Evolutionary conservation across 371 early-diverging fungal species (phyloP).

Genomic region (Mucor plumbeus): DNA sequence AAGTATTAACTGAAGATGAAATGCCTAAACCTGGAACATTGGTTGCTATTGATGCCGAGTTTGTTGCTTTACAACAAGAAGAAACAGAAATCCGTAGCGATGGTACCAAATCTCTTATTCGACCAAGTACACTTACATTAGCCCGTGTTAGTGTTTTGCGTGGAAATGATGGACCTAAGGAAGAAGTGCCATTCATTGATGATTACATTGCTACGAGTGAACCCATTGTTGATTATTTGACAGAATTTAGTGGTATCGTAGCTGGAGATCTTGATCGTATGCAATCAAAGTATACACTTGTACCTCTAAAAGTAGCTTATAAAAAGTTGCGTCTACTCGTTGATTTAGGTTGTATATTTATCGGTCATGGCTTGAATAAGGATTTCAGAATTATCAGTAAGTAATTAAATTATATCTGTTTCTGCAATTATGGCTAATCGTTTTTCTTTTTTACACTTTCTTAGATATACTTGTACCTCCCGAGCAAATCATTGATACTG

Average conservation of each 20-base stretch:
- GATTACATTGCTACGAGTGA: slow-evolving; percentile 89
- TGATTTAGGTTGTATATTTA: slow-evolving; percentile 88
- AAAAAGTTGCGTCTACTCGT: slow-evolving; percentile 86
- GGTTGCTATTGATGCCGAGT: slow-evolving; percentile 94
- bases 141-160: slow-evolving; percentile 92
- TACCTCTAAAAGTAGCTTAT: slow-evolving; percentile 88
- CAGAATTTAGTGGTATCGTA: slow-evolving; percentile 91
- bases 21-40: slow-evolving; percentile 71
- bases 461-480: slow-evolving; percentile 85
- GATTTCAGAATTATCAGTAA: slow-evolving; percentile 92
- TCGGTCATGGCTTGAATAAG: slow-evolving; percentile 93
- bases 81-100: slow-evolving; percentile 92
- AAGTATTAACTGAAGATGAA: slow-evolving; percentile 62
- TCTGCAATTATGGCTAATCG: background rate
- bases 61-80: slow-evolving; percentile 87
- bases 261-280: slow-evolving; percentile 82
- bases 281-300: slow-evolving; percentile 76
- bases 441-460: background rate
- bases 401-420: slow-evolving; percentile 2
- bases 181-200: slow-evolving; percentile 90
- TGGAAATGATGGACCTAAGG: slow-evolving; percentile 70
- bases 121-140: slow-evolving; percentile 81
- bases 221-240: slow-evolving; percentile 88
- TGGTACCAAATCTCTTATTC: slow-evolving; percentile 81
- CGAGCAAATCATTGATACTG: slow-evolving; percentile 90